Percentiles rank a stretch among this genome's conserved stretches.
These are phyloP conservation scores for Paramecium biaurelia DNA, from an alignment of 73 alveolate species.

Conservation along the genomic window DNA sequence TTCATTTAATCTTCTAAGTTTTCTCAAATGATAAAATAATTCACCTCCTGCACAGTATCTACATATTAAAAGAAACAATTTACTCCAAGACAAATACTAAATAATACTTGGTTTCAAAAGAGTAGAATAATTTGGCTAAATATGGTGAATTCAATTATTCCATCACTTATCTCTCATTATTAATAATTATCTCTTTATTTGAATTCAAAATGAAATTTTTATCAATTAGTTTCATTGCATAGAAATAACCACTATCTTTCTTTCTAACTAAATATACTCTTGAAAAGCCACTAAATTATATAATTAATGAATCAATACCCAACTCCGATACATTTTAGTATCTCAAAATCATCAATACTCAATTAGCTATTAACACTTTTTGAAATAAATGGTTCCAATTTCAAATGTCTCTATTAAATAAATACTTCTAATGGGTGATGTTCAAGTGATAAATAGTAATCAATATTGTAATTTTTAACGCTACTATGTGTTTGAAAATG, in stretches of 20 bases:
- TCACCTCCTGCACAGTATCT: conserved; percentile 76
- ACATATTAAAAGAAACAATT: neutral
- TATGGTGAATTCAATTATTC: conserved; percentile 38
- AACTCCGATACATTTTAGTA: conserved; percentile 34
- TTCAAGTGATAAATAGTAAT: conserved; percentile 18
- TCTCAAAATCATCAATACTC: conserved; percentile 5
- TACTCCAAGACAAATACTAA: conserved; percentile 72
- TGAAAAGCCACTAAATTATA: neutral
- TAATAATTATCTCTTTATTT: conserved; percentile 18
- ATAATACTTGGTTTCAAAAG: conserved; percentile 62
- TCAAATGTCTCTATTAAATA: neutral
- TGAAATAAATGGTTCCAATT: neutral
- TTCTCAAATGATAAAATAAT: conserved; percentile 70
- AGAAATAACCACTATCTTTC: conserved; percentile 11
- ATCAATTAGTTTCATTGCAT: conserved; percentile 50
- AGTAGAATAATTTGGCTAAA: conserved; percentile 51
- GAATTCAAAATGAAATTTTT: conserved; percentile 25
- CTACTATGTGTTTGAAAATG: neutral
- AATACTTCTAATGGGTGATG: neutral
- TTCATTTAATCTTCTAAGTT: conserved; percentile 72
- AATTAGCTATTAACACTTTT: neutral
- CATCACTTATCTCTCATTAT: conserved; percentile 55
- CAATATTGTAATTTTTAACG: neutral
- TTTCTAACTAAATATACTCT: conserved; percentile 44
- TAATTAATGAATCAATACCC: neutral